A percentile compares a stretch with the other conserved stretches of the same genome.
phyloP scores from a whole-genome alignment of 106 monocot genomes.

The Dendrobium chrysotoxum region DNA sequence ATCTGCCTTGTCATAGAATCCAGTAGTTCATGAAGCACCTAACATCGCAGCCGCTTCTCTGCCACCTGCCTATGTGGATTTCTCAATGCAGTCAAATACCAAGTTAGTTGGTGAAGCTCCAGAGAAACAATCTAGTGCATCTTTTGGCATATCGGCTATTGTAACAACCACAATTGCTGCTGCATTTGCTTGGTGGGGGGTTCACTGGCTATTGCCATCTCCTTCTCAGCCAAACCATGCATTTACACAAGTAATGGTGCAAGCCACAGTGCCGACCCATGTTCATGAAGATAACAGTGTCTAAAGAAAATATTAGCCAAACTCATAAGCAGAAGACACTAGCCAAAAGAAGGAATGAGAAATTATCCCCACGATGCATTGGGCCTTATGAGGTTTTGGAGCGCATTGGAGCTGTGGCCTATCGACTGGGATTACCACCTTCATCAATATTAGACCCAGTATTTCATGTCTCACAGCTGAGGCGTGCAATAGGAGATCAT shows the following conservation, averaged over 20 bases:
- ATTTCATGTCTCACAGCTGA: too few species aligned
- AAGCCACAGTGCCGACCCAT: background rate
- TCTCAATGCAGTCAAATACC: slow-evolving; percentile 9
- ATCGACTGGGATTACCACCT: too few species aligned
- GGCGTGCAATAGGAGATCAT: too few species aligned
- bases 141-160: slow-evolving; percentile 35
- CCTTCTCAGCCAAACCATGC: background rate
- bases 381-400: too few species aligned
- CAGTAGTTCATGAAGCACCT: slow-evolving; percentile 57
- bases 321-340: background rate
- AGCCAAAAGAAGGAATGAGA: too few species aligned
- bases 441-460: too few species aligned
- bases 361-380: too few species aligned
- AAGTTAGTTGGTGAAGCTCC: slow-evolving; percentile 6
- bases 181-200: slow-evolving; percentile 70
- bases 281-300: background rate
- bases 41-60: slow-evolving; percentile 50
- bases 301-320: background rate
- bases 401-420: too few species aligned
- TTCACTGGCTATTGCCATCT: slow-evolving; percentile 34
- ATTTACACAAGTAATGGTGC: background rate
- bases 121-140: slow-evolving; percentile 9
- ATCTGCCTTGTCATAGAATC: slow-evolving; percentile 57
- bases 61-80: slow-evolving; percentile 14
- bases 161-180: slow-evolving; percentile 64